phyloP scores from a whole-genome alignment of 148 eudicot species.

The Camellia lanceoleosa region DNA sequence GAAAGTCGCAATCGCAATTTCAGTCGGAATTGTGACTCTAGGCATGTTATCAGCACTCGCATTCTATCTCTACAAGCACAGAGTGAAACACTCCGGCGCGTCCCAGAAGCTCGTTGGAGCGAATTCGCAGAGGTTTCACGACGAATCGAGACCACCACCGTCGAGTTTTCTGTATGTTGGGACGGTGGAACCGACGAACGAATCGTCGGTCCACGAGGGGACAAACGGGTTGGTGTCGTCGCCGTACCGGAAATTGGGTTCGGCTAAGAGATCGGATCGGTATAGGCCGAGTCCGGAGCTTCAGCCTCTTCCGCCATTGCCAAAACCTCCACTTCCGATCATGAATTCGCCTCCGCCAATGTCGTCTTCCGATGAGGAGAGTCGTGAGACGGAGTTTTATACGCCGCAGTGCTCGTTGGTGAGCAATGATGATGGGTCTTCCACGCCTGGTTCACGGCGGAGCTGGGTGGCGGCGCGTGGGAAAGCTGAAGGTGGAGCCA shows the following conservation, averaged over 20 bases:
- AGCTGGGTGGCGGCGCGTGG: conserved; percentile 20
- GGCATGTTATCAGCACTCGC: conserved; percentile 87
- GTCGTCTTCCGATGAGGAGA: conserved; percentile 61
- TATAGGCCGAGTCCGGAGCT: conserved; percentile 85
- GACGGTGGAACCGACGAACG: conserved; percentile 60
- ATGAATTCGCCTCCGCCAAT: conserved; percentile 57
- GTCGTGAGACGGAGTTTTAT: conserved; percentile 52
- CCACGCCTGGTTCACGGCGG: conserved; percentile 32
- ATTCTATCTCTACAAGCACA: conserved; percentile 67
- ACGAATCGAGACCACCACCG: conserved; percentile 55
- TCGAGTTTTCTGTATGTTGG: conserved; percentile 75
- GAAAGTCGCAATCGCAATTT: conserved; percentile 69
- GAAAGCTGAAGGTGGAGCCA: conserved; percentile 22
- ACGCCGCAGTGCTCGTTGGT: conserved; percentile 75
- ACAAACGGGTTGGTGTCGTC: conserved; percentile 41
- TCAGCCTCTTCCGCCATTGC: conserved; percentile 77
- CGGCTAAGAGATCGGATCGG: conserved; percentile 50
- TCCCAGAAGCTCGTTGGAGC: conserved; percentile 61
- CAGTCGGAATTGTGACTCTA: conserved; percentile 69
- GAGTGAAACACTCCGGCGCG: conserved; percentile 38
- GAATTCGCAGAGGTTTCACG: conserved; percentile 35
- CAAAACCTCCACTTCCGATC: conserved; percentile 48
- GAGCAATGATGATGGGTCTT: conserved; percentile 57
- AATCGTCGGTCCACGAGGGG: conserved; percentile 32
- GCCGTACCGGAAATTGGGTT: conserved; percentile 62